Evolutionary conservation across 1,139 yeast genomes (phyloP).

Genomic region (Torulaspora pretoriensis): DNA sequence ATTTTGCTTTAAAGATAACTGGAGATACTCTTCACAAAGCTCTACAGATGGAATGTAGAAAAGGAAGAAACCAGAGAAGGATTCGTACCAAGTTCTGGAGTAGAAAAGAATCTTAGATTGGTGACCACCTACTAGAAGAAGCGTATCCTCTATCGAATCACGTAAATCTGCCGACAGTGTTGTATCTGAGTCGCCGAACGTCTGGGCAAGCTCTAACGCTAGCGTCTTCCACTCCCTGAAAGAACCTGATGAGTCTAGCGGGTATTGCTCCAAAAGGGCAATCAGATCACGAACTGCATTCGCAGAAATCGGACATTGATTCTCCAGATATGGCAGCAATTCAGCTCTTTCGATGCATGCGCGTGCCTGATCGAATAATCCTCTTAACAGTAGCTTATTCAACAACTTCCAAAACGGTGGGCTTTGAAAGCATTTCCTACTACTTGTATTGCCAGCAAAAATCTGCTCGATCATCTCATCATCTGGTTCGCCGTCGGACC

Average conservation of each 20-base stretch:
- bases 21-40: constrained; percentile 43
- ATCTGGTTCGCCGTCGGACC: constrained; percentile 59
- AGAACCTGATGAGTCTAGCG: constrained; percentile 30
- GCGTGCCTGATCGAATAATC: constrained; percentile 54
- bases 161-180: constrained; percentile 27
- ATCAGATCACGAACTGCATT: constrained; percentile 49
- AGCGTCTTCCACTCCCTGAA: constrained; percentile 40
- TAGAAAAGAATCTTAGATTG: constrained; percentile 28
- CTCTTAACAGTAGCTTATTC: constrained; percentile 57
- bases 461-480: constrained; percentile 41
- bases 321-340: constrained; percentile 19
- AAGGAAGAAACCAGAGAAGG: constrained; percentile 55
- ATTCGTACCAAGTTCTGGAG: constrained; percentile 63
- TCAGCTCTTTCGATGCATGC: constrained; percentile 44
- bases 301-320: constrained; percentile 24
- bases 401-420: constrained; percentile 63
- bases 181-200: constrained; percentile 26
- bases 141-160: constrained; percentile 28
- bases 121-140: constrained; percentile 30
- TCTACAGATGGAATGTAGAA: constrained; percentile 56
- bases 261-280: constrained; percentile 36
- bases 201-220: constrained; percentile 29
- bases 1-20: constrained; percentile 35
- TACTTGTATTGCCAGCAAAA: constrained; percentile 22
- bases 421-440: constrained; percentile 49